Conservation (phyloP, 1,139 yeast species). For the Nakaseomyces sp. region DNA sequence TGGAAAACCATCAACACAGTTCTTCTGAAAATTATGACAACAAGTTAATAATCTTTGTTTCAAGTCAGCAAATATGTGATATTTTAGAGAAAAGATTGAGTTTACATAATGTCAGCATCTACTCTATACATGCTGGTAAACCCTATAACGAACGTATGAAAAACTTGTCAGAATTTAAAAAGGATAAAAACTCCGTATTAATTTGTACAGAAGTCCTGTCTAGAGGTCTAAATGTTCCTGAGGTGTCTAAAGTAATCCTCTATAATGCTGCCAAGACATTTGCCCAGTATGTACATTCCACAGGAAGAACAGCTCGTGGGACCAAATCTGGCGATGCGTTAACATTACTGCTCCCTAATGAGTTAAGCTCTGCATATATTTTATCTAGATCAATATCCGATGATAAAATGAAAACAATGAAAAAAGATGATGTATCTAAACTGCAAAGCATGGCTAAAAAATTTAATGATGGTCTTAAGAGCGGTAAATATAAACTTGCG, state of each 20-base stretch:
- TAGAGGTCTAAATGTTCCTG: conserved; percentile 86
- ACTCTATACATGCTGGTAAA: conserved; percentile 87
- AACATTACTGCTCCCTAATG: conserved; percentile 51
- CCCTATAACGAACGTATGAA: conserved; percentile 76
- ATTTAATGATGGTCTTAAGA: conserved; percentile 55
- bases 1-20: conserved; percentile 36
- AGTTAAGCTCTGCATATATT: conserved; percentile 58
- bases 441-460: conserved; percentile 45
- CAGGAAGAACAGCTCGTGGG: conserved; percentile 95
- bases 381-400: conserved; percentile 55
- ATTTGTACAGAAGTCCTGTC: conserved; percentile 94
- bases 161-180: conserved; percentile 65
- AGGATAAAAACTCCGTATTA: conserved; percentile 46
- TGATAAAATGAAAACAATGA: conserved; percentile 34
- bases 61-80: conserved; percentile 79
- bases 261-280: conserved; percentile 86
- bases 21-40: conserved; percentile 31
- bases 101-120: conserved; percentile 48
- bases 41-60: conserved; percentile 74
- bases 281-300: conserved; percentile 95
- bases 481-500: conserved; percentile 58
- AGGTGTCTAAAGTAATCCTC: conserved; percentile 68
- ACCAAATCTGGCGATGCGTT: conserved; percentile 71
- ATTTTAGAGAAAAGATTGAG: conserved; percentile 48
- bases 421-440: conserved; percentile 34